Evolutionary conservation across 441 rosid genomes (phyloP).

Genomic region (Croton laevigatus): DNA sequence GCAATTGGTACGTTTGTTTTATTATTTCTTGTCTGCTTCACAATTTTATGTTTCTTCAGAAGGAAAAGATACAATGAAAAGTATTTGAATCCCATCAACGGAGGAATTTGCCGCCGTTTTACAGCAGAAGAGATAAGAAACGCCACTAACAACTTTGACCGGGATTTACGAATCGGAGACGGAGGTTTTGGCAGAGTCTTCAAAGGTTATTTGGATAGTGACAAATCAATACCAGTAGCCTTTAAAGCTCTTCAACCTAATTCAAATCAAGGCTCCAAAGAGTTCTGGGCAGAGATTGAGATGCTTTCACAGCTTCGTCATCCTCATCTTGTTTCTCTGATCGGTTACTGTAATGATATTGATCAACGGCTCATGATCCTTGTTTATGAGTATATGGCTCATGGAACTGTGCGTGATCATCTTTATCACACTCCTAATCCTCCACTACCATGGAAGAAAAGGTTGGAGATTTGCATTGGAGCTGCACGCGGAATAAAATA

Average conservation of each 20-base stretch:
- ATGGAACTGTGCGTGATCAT: slow-evolving; percentile 16
- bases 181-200: slow-evolving; percentile 23
- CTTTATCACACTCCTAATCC: slow-evolving; percentile 16
- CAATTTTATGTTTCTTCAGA: not conserved
- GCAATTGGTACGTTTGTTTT: not conserved
- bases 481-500: slow-evolving; percentile 14
- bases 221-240: slow-evolving; percentile 11
- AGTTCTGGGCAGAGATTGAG: slow-evolving; percentile 18
- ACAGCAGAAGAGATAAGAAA: slow-evolving; percentile 18
- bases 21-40: not conserved
- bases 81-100: not conserved
- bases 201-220: slow-evolving; percentile 15
- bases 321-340: slow-evolving; percentile 10
- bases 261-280: slow-evolving; percentile 18
- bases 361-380: slow-evolving; percentile 9
- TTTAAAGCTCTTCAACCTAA: slow-evolving; percentile 17
- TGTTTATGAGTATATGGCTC: slow-evolving; percentile 18
- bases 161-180: slow-evolving; percentile 14
- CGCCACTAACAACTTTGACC: slow-evolving; percentile 19
- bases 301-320: slow-evolving; percentile 14
- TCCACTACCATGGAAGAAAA: slow-evolving; percentile 15
- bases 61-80: not conserved
- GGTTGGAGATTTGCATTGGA: slow-evolving; percentile 21
- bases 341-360: slow-evolving; percentile 13
- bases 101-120: slow-evolving; percentile 11